phyloP scores from a whole-genome alignment of 1,284 basidiomycete genomes.

The Trichosporon sp. region DNA sequence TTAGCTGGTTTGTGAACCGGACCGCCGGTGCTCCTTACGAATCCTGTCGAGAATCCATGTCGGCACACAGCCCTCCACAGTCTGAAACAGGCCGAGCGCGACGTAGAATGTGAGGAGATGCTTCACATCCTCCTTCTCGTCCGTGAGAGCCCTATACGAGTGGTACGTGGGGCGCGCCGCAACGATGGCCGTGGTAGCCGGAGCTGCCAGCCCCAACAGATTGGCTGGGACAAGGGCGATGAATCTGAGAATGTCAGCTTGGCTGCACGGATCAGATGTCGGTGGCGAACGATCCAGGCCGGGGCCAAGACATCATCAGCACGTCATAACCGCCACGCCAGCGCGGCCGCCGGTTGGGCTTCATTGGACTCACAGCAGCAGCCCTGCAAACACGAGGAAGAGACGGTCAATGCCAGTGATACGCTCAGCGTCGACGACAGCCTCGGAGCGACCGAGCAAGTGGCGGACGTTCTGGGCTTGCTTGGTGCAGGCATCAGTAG shows the following conservation, averaged over 20 bases:
- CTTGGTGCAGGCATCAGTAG: conserved; percentile 16
- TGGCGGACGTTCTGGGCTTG: conserved; percentile 40
- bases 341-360: no score
- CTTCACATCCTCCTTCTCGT: conserved; percentile 38
- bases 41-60: conserved; percentile 21
- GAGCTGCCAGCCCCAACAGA: conserved; percentile 43
- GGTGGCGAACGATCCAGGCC: not conserved
- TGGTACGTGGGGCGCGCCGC: conserved; percentile 42
- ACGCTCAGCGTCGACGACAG: conserved; percentile 41
- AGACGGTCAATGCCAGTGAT: conserved; percentile 46
- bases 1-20: not conserved
- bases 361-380: conserved; percentile 38
- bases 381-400: conserved; percentile 39
- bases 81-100: conserved; percentile 48
- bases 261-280: conserved; percentile 20
- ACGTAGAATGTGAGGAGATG: conserved; percentile 50
- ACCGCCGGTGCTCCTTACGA: conserved; percentile 20
- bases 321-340: not conserved
- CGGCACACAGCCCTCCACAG: conserved; percentile 41
- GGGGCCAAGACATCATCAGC: not conserved
- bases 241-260: conserved; percentile 38
- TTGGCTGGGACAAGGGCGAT: conserved; percentile 48
- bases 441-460: conserved; percentile 38
- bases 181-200: conserved; percentile 44
- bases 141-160: conserved; percentile 40